Conservation (phyloP, 202 grass and related monocot genomes). For the Brachypodium distachyon region DNA sequence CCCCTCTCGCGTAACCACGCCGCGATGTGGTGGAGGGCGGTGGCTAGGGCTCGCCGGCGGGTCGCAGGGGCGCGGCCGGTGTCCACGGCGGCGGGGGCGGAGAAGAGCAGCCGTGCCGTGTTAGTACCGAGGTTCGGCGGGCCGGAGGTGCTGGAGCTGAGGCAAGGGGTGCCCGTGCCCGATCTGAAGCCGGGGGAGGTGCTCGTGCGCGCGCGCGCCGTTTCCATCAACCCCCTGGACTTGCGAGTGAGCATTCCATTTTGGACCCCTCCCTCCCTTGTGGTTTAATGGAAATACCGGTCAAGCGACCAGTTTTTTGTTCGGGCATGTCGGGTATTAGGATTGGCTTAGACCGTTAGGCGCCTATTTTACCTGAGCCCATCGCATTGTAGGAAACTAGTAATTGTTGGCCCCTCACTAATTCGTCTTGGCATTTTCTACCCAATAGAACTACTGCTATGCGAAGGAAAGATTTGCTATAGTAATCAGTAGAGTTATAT, state of each 20-base stretch:
- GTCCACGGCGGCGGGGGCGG: conserved; percentile 35
- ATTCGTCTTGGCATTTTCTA: neutral
- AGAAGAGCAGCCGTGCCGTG: conserved; percentile 57
- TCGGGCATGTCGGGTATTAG: neutral
- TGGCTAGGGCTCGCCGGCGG: conserved; percentile 20
- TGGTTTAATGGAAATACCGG: neutral
- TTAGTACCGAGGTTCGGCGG: conserved; percentile 79
- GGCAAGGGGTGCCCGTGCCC: conserved; percentile 48
- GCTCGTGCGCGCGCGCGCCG: conserved; percentile 79
- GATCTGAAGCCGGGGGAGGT: conserved; percentile 81
- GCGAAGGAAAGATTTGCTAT: neutral
- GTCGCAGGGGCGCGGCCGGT: conserved; percentile 10
- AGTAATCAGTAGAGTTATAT: neutral
- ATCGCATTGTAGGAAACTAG: neutral
- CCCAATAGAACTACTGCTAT: neutral
- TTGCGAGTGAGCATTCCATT: conserved; percentile 63
- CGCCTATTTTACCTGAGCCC: neutral
- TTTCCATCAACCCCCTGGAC: conserved; percentile 90
- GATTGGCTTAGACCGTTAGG: neutral
- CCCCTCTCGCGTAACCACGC: neutral
- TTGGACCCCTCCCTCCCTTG: neutral
- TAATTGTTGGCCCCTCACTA: neutral
- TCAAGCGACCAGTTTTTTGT: neutral
- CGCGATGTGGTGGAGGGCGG: conserved; percentile 47
- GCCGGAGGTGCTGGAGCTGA: conserved; percentile 83